Conservation (phyloP, 495 filamentous ascomycete species). For the Xylaria sp. region DNA sequence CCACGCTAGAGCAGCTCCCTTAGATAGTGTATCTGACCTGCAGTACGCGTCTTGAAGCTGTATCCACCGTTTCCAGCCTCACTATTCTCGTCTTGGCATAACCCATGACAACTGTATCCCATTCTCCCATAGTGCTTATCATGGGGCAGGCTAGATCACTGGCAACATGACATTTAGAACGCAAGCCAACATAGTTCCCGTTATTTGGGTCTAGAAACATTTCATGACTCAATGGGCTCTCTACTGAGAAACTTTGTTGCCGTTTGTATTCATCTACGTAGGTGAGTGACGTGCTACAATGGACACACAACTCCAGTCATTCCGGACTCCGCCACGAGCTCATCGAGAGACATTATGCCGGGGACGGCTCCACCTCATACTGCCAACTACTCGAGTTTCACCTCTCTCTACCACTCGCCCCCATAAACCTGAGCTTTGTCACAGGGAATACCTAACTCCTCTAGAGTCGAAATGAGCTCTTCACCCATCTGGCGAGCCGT, state of each 20-base stretch:
- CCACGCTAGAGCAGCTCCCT: slow-evolving; percentile 12
- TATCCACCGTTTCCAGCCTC: not conserved
- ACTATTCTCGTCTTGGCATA: not conserved
- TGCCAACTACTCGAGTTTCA: not conserved
- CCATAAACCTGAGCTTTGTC: not conserved
- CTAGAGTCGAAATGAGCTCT: slow-evolving; percentile 16
- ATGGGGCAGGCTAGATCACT: not conserved
- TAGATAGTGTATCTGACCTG: too few species aligned
- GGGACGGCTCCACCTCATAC: not conserved
- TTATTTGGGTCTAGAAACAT: not conserved
- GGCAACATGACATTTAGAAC: not conserved
- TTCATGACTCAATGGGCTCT: not conserved
- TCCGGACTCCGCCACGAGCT: not conserved
- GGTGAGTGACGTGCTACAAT: not conserved
- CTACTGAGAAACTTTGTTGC: not conserved
- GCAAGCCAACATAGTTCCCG: not conserved
- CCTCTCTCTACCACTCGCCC: not conserved
- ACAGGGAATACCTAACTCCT: slow-evolving; percentile 5
- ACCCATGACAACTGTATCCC: not conserved
- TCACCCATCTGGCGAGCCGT: slow-evolving; percentile 12
- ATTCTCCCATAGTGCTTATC: not conserved
- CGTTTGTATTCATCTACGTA: not conserved
- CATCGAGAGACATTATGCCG: not conserved
- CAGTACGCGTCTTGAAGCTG: not conserved
- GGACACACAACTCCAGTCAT: not conserved